phyloP scores from a whole-genome alignment of 306 rosid species.

The Oemleria cerasiformis region DNA sequence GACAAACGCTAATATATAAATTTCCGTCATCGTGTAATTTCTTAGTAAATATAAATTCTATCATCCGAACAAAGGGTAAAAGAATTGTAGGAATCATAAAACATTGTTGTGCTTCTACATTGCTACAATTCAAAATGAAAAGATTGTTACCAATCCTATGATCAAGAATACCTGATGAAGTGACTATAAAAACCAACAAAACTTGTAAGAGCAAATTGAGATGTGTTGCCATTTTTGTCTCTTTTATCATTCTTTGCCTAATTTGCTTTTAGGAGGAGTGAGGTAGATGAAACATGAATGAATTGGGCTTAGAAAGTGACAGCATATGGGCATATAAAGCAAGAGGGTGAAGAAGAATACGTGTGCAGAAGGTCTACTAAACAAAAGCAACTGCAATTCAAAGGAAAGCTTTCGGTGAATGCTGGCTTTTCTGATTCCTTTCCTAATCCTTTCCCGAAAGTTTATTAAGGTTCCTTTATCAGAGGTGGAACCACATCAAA shows the following conservation, averaged over 20 bases:
- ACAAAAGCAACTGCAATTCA: constrained; percentile 23
- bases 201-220: constrained; percentile 31
- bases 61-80: not conserved
- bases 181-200: constrained; percentile 29
- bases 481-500: not conserved
- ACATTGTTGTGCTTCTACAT: no score
- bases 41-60: no score
- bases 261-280: not conserved
- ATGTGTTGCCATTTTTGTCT: constrained; percentile 34
- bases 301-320: not conserved
- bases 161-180: constrained; percentile 51
- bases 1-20: no score
- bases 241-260: not conserved
- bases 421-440: constrained; percentile 43
- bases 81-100: not conserved
- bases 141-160: not conserved
- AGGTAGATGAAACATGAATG: constrained; percentile 12
- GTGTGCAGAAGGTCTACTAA: constrained; percentile 41
- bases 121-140: no score
- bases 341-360: constrained; percentile 44
- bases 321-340: constrained; percentile 29
- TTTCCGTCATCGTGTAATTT: no score
- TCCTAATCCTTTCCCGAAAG: constrained; percentile 53
- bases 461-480: constrained; percentile 40
- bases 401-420: constrained; percentile 25